Percentiles rank a stretch among this genome's conserved stretches.
Conservation (phyloP, 257 asterid genomes). For the Petunia secreta region DNA sequence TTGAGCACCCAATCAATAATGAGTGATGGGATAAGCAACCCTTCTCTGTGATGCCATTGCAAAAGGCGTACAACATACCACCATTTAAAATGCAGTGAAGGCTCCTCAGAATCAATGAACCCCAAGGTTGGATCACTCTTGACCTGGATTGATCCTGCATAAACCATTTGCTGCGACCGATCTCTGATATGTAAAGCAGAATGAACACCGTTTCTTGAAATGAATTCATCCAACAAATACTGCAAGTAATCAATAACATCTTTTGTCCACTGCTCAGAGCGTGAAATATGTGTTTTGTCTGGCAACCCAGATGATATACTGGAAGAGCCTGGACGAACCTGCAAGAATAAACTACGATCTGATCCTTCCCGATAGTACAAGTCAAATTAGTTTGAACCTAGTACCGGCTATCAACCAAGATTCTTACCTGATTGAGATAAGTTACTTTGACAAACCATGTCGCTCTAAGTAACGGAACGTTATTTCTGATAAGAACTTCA, state of each 20-base stretch:
- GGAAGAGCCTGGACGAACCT: constrained; percentile 80
- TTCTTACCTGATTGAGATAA: constrained; percentile 97
- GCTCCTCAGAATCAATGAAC: constrained; percentile 66
- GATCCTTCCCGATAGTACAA: constrained; percentile 28
- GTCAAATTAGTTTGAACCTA: constrained; percentile 23
- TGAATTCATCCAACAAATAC: constrained; percentile 82
- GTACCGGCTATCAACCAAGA: constrained; percentile 14
- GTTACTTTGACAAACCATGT: constrained; percentile 98
- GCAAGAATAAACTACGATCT: constrained; percentile 44
- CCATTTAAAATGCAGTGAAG: constrained; percentile 91
- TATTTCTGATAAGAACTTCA: constrained; percentile 85
- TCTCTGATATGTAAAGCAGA: constrained; percentile 63
- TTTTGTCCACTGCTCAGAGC: constrained; percentile 98
- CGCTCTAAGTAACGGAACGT: constrained; percentile 90
- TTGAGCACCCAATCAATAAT: constrained; percentile 95
- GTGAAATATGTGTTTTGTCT: constrained; percentile 76
- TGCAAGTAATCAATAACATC: constrained; percentile 94
- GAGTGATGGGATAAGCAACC: constrained; percentile 83
- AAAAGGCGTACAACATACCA: constrained; percentile 96
- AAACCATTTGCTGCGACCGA: constrained; percentile 67
- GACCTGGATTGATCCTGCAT: constrained; percentile 64
- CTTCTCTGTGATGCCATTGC: constrained; percentile 97
- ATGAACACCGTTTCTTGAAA: constrained; percentile 64
- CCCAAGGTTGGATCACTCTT: constrained; percentile 57
- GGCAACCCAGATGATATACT: constrained; percentile 71